Evolutionary conservation across 2,329 filamentous ascomycete species (phyloP).

Genomic region (Rosellinia necatrix): DNA sequence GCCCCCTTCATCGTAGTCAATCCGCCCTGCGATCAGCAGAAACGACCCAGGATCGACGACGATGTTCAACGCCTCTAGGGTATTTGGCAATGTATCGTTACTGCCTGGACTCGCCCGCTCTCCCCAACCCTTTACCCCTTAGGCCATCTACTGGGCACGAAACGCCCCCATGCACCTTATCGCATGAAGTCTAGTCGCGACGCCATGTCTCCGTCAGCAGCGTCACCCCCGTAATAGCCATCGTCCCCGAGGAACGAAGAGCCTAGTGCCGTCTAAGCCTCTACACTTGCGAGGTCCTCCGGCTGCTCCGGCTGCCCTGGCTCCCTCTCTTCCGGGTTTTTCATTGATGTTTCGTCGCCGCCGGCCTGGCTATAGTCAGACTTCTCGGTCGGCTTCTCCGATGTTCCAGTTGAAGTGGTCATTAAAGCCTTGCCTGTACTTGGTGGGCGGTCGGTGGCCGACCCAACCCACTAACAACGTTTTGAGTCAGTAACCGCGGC

Average conservation of each 20-base stretch:
- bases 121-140: background rate
- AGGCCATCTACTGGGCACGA: background rate
- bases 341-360: slow-evolving; percentile 5
- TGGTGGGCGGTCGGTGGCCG: background rate
- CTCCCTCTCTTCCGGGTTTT: background rate
- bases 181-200: slow-evolving; percentile 26
- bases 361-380: background rate
- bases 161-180: slow-evolving; percentile 1
- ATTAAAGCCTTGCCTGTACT: background rate
- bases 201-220: slow-evolving; percentile 25
- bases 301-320: background rate
- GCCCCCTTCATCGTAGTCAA: too few relatives aligned
- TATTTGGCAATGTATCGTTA: background rate
- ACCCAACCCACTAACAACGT: slow-evolving; percentile 15
- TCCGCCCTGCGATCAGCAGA: background rate
- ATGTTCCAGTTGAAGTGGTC: background rate
- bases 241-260: background rate
- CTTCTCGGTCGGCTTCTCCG: slow-evolving; percentile 2
- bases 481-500: slow-evolving; percentile 1
- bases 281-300: too few relatives aligned
- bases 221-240: slow-evolving; percentile 15
- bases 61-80: background rate
- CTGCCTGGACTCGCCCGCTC: background rate
- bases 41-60: background rate
- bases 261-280: background rate